These are phyloP conservation scores for Balakata baccata DNA, from an alignment of 345 rosid species.

Conservation along the genomic window DNA sequence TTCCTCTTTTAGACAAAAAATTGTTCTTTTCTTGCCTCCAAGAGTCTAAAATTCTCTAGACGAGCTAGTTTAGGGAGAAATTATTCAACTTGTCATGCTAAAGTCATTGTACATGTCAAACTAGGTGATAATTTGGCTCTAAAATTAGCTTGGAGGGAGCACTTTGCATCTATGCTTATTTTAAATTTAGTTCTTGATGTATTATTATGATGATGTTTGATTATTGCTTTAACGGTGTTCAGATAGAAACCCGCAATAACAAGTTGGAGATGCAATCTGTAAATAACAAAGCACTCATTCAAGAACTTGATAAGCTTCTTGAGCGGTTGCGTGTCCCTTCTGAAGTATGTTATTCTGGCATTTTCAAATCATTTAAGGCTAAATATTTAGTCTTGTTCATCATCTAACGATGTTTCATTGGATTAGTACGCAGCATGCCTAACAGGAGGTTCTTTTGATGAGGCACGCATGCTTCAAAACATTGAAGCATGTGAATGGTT, in stretches of 20 bases:
- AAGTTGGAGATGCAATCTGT: slow-evolving; percentile 96
- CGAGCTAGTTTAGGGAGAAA: not conserved
- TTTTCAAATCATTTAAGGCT: not conserved
- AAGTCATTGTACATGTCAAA: not conserved
- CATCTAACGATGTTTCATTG: slow-evolving; percentile 30
- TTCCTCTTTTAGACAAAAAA: not conserved
- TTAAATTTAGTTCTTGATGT: slow-evolving; percentile 13
- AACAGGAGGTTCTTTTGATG: slow-evolving; percentile 90
- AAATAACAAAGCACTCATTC: slow-evolving; percentile 82
- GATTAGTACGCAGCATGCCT: slow-evolving; percentile 81
- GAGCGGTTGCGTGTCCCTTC: slow-evolving; percentile 79
- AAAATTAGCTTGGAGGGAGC: slow-evolving; percentile 6
- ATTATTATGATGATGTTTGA: slow-evolving; percentile 15
- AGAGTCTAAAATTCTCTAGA: not conserved
- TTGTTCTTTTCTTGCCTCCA: too few species aligned
- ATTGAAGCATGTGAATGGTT: slow-evolving; percentile 99
- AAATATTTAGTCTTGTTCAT: slow-evolving; percentile 6
- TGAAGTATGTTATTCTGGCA: slow-evolving; percentile 45
- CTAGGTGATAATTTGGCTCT: not conserved
- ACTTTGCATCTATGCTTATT: slow-evolving; percentile 2
- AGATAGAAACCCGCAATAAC: slow-evolving; percentile 98
- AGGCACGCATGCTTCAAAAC: slow-evolving; percentile 82
- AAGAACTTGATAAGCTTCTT: slow-evolving; percentile 90
- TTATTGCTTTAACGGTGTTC: slow-evolving; percentile 25
- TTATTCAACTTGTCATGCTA: not conserved